A percentile compares a stretch with the other conserved stretches of the same genome.
Conservation (phyloP, 768 basidiomycete genomes). For the Tephrocybe sp. region DNA sequence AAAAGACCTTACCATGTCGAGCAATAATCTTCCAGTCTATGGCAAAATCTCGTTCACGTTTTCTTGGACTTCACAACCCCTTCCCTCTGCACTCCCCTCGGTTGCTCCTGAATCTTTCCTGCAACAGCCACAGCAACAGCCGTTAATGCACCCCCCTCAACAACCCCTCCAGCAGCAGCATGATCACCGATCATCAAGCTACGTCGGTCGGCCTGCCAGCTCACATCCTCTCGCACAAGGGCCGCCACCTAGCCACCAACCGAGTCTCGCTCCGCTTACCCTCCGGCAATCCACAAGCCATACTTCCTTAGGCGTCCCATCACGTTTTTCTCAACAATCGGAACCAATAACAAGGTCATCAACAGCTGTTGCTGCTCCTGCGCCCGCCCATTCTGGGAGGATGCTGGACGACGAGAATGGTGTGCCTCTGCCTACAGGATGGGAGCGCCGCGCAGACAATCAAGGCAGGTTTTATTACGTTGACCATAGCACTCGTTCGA, state of each 20-base stretch:
- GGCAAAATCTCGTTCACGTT: constrained; percentile 78
- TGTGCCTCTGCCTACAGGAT: constrained; percentile 69
- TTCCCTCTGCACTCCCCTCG: constrained; percentile 18
- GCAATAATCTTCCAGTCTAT: constrained; percentile 77
- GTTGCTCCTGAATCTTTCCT: constrained; percentile 1
- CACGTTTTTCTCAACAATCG: constrained; percentile 22
- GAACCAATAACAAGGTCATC: constrained; percentile 14
- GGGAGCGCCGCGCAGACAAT: constrained; percentile 79
- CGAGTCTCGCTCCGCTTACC: constrained; percentile 14
- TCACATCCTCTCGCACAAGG: constrained; percentile 14
- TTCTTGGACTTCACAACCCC: constrained; percentile 37
- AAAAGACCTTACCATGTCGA: constrained; percentile 70
- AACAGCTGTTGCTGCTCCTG: constrained; percentile 11
- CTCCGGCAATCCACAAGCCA: constrained; percentile 28
- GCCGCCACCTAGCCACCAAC: constrained; percentile 7
- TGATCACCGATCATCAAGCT: constrained; percentile 7
- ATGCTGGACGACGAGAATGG: constrained; percentile 57
- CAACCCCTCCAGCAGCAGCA: constrained; percentile 11
- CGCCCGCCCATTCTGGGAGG: constrained; percentile 21
- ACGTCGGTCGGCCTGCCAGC: constrained; percentile 9
- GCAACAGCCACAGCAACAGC: constrained; percentile 1
- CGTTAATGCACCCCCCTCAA: not conserved
- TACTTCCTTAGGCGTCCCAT: constrained; percentile 19
- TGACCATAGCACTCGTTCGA: constrained; percentile 80
- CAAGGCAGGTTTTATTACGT: constrained; percentile 81